Conservation (phyloP, 345 rosid genomes). For the Linum usitatissimum region DNA sequence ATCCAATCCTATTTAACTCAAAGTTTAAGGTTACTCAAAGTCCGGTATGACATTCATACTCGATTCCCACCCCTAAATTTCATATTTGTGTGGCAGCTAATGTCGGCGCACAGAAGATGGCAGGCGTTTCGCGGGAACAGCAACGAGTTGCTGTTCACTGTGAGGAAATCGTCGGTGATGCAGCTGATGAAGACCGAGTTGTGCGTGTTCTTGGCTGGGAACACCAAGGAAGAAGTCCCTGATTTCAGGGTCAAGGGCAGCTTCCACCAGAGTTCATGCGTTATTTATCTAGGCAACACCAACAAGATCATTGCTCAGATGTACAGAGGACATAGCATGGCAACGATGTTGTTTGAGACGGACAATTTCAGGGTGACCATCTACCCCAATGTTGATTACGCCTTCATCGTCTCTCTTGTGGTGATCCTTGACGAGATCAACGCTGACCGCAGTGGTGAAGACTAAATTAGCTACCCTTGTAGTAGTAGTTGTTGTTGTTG, state of each 20-base stretch:
- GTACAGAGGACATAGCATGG: conserved; percentile 1
- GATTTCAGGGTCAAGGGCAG: conserved; percentile 42
- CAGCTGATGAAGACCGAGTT: conserved; percentile 30
- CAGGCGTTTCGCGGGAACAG: conserved; percentile 38
- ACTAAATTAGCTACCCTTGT: too few relatives aligned
- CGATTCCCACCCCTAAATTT: too few relatives aligned
- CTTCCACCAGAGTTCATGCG: conserved; percentile 30
- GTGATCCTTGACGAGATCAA: conserved; percentile 20
- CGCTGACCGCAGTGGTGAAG: not conserved
- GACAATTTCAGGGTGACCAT: conserved; percentile 23
- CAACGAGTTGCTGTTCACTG: conserved; percentile 30
- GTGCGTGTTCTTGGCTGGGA: conserved; percentile 33
- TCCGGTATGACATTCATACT: too few relatives aligned
- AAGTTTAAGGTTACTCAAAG: too few relatives aligned
- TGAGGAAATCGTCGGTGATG: conserved; percentile 25
- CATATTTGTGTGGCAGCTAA: conserved; percentile 14
- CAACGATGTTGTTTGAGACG: conserved; percentile 9
- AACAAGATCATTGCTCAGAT: conserved; percentile 16
- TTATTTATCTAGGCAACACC: conserved; percentile 29
- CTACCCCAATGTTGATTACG: conserved; percentile 7
- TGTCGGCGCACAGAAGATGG: conserved; percentile 35
- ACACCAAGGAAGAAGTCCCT: conserved; percentile 23
- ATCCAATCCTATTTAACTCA: conserved; percentile 1
- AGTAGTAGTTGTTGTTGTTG: too few relatives aligned
- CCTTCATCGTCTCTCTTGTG: conserved; percentile 8